Evolutionary conservation across 345 rosid genomes (phyloP).

Genomic region (Cochlearia excelsa): DNA sequence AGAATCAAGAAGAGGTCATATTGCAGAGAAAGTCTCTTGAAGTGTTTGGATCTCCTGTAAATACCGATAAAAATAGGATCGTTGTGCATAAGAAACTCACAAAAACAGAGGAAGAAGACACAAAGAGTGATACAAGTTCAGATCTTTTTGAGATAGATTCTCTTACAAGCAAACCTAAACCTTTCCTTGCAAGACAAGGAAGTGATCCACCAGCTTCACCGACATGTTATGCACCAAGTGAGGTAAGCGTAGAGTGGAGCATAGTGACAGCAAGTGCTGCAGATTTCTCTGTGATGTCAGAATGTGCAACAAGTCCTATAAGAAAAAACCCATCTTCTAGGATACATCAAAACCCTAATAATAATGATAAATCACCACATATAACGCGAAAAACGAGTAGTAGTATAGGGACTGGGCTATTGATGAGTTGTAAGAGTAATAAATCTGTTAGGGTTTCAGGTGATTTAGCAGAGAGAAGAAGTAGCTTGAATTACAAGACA

Average conservation of each 20-base stretch:
- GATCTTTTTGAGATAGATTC: conserved; percentile 86
- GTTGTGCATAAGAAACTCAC: conserved; percentile 45
- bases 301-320: conserved; percentile 49
- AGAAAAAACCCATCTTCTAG: conserved; percentile 34
- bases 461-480: too few species aligned
- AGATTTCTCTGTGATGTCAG: conserved; percentile 62
- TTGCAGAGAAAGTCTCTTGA: conserved; percentile 48
- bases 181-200: conserved; percentile 54
- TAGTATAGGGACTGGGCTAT: conserved; percentile 31
- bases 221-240: conserved; percentile 76
- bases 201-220: conserved; percentile 61
- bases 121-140: conserved; percentile 57
- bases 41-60: conserved; percentile 57
- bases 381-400: conserved; percentile 24
- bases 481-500: too few species aligned
- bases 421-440: conserved; percentile 15
- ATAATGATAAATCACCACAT: neutral
- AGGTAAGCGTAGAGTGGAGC: conserved; percentile 90
- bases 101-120: conserved; percentile 30
- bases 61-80: conserved; percentile 34
- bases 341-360: conserved; percentile 21
- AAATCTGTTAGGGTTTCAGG: too few species aligned
- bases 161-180: conserved; percentile 52
- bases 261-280: conserved; percentile 82
- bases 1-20: conserved; percentile 28